Percentiles rank a stretch among this genome's conserved stretches.
Evolutionary conservation across 148 eudicot genomes (phyloP).

Genomic region (Heliamphora exappendiculata): DNA sequence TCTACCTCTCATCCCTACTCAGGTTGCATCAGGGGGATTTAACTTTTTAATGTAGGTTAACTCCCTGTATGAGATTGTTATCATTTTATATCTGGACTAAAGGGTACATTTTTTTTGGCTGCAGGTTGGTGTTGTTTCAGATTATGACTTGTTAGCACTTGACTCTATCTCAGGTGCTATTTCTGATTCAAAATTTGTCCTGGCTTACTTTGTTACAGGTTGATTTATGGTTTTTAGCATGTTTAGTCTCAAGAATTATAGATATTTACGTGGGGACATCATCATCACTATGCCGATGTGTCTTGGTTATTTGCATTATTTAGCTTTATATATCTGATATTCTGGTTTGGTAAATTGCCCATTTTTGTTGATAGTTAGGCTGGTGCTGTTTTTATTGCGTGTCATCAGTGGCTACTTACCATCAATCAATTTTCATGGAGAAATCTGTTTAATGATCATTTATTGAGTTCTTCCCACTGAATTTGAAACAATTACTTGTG

Average conservation of each 20-base stretch:
- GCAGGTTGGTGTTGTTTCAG: constrained; percentile 99
- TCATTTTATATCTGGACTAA: neutral
- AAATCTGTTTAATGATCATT: neutral
- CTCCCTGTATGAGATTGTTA: constrained; percentile 1
- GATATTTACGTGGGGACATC: neutral
- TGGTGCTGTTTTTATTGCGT: neutral
- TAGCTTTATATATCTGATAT: neutral
- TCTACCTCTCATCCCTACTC: too few relatives aligned
- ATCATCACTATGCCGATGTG: neutral
- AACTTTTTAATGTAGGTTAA: neutral
- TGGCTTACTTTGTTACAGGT: neutral
- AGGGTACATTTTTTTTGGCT: constrained; percentile 10
- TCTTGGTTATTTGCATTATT: neutral
- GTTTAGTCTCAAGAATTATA: neutral
- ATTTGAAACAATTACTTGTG: neutral
- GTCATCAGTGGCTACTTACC: neutral
- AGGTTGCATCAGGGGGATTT: too few relatives aligned
- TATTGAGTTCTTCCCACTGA: neutral
- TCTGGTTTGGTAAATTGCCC: neutral
- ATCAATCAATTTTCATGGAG: neutral
- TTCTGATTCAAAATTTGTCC: neutral
- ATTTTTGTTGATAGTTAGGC: neutral
- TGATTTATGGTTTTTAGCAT: neutral
- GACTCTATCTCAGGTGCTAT: constrained; percentile 65
- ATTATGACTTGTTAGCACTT: constrained; percentile 92